Conservation (phyloP, 805 yeast genomes). For the Wickerhamomyces kurtzmanii region DNA sequence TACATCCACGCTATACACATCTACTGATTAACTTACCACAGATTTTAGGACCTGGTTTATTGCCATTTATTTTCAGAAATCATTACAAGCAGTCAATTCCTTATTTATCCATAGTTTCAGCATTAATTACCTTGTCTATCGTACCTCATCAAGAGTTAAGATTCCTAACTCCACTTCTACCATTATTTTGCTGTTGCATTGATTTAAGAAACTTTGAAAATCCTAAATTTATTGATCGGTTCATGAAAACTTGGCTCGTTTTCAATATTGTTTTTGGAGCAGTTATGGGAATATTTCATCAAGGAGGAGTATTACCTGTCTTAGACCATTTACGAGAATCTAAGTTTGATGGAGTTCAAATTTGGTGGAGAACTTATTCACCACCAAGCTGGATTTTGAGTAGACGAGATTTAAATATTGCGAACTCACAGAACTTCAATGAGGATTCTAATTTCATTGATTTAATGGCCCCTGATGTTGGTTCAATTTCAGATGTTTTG, state of each 20-base stretch:
- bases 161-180: slow-evolving; percentile 71
- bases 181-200: slow-evolving; percentile 53
- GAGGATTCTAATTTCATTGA: slow-evolving; percentile 26
- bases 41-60: slow-evolving; percentile 67
- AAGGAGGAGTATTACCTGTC: slow-evolving; percentile 80
- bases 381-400: slow-evolving; percentile 84
- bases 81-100: slow-evolving; percentile 37
- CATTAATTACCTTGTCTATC: slow-evolving; percentile 48
- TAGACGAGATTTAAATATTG: slow-evolving; percentile 11
- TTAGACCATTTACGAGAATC: slow-evolving; percentile 28
- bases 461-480: slow-evolving; percentile 33
- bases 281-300: slow-evolving; percentile 77
- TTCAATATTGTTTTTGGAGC: slow-evolving; percentile 55
- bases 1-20: slow-evolving; percentile 75
- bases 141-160: slow-evolving; percentile 94
- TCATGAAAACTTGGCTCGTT: slow-evolving; percentile 37
- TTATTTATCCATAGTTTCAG: slow-evolving; percentile 52
- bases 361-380: slow-evolving; percentile 93
- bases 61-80: slow-evolving; percentile 26
- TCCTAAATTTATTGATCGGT: slow-evolving; percentile 10
- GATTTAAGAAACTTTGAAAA: slow-evolving; percentile 26
- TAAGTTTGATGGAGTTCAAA: slow-evolving; percentile 25
- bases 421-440: slow-evolving; percentile 12
- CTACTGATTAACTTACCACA: slow-evolving; percentile 68
- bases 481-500: slow-evolving; percentile 14